Evolutionary conservation across 108 stramenopile species (phyloP).

Genomic region (Chaetoceros muelleri): DNA sequence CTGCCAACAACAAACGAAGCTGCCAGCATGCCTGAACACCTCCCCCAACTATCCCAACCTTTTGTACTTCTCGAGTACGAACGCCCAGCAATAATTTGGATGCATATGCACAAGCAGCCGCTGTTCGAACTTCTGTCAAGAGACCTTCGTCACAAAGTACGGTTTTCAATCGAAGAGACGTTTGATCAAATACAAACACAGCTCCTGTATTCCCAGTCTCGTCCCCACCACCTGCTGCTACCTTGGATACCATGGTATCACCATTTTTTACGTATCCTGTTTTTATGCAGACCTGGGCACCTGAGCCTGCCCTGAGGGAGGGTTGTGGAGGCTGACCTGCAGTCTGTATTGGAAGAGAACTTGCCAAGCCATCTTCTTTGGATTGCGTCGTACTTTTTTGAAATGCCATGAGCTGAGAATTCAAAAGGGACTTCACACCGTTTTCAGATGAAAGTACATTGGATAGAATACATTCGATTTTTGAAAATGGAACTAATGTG

Average conservation of each 20-base stretch:
- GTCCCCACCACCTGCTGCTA: conserved; percentile 1
- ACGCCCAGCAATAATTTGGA: conserved; percentile 33
- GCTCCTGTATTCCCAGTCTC: neutral
- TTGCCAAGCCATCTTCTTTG: neutral
- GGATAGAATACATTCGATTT: neutral
- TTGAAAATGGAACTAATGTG: neutral
- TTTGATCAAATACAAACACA: neutral
- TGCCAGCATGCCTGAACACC: conserved; percentile 64
- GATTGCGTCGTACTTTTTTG: neutral
- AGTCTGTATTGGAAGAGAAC: neutral
- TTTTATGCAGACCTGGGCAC: conserved; percentile 4
- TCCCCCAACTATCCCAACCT: conserved; percentile 54
- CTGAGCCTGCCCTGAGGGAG: neutral
- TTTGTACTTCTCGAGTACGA: neutral
- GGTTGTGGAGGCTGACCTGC: neutral
- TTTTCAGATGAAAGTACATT: neutral
- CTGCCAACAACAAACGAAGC: conserved; percentile 25
- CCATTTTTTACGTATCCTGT: conserved; percentile 2
- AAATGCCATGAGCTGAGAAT: neutral
- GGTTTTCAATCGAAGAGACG: conserved; percentile 16
- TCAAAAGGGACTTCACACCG: neutral
- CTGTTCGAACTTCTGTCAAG: conserved; percentile 61
- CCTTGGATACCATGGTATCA: neutral
- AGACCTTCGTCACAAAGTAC: conserved; percentile 55
- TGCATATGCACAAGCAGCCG: conserved; percentile 61